Evolutionary conservation across 805 yeast genomes (phyloP).

Genomic region (Komagataella kurtzmanii): DNA sequence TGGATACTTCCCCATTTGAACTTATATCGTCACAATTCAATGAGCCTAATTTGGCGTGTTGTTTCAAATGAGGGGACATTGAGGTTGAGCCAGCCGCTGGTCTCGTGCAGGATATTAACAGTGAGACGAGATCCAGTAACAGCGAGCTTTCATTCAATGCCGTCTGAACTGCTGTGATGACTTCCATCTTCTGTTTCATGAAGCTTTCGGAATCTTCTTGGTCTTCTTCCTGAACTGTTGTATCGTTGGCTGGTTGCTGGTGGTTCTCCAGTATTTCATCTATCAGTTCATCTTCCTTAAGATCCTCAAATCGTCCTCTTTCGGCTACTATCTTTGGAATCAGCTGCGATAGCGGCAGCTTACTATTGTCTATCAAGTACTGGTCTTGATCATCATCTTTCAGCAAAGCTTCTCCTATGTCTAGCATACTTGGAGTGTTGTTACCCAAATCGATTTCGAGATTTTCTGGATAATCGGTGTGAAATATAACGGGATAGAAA

Average conservation of each 20-base stretch:
- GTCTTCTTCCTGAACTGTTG: conserved; percentile 3
- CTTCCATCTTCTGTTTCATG: conserved; percentile 34
- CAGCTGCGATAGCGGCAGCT: conserved; percentile 35
- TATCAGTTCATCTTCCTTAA: conserved; percentile 41
- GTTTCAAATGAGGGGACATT: conserved; percentile 73
- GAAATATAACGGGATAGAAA: too few species aligned
- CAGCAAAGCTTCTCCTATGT: conserved; percentile 1
- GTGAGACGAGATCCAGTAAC: conserved; percentile 76
- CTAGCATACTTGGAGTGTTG: background rate
- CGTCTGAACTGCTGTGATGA: conserved; percentile 35
- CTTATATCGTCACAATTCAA: conserved; percentile 35
- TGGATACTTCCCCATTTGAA: conserved; percentile 10
- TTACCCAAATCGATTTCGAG: background rate
- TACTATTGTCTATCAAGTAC: conserved; percentile 4
- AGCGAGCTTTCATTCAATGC: conserved; percentile 86
- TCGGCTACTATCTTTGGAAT: conserved; percentile 48
- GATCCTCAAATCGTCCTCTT: conserved; percentile 41
- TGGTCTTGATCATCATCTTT: conserved; percentile 6
- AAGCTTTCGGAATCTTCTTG: conserved; percentile 19
- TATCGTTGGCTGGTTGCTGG: conserved; percentile 5
- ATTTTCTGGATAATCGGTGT: background rate
- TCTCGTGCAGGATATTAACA: conserved; percentile 64
- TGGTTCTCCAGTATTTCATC: conserved; percentile 24
- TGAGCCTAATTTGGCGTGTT: conserved; percentile 65
- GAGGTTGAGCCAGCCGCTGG: conserved; percentile 83